Percentiles rank a stretch among this genome's conserved stretches.
phyloP scores from a whole-genome alignment of 2,329 filamentous ascomycete species.

The Setomelanomma holmii region DNA sequence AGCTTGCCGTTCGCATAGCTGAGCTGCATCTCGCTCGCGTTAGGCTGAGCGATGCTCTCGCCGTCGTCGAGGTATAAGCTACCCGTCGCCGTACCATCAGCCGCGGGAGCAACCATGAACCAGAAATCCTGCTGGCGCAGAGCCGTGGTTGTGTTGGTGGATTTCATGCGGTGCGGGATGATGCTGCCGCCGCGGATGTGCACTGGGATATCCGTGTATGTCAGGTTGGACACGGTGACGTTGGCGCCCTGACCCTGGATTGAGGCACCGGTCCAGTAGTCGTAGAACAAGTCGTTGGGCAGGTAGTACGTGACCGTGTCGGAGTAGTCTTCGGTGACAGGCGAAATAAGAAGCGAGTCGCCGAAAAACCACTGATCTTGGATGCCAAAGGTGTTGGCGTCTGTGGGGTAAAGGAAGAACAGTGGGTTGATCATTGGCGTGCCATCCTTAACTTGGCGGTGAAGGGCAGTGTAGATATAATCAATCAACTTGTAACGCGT shows the following conservation, averaged over 20 bases:
- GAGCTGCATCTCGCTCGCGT: slow-evolving; percentile 67
- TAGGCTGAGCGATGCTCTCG: slow-evolving; percentile 66
- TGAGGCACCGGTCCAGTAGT: slow-evolving; percentile 62
- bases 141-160: slow-evolving; percentile 68
- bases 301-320: slow-evolving; percentile 64
- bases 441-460: slow-evolving; percentile 66
- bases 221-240: slow-evolving; percentile 55
- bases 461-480: slow-evolving; percentile 78
- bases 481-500: slow-evolving; percentile 80
- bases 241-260: slow-evolving; percentile 56
- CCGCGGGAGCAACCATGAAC: slow-evolving; percentile 71
- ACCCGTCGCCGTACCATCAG: slow-evolving; percentile 69
- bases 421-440: slow-evolving; percentile 72
- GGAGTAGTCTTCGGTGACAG: slow-evolving; percentile 60
- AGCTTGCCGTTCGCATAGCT: slow-evolving; percentile 63
- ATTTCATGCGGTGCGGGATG: slow-evolving; percentile 64
- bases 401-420: slow-evolving; percentile 73
- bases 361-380: slow-evolving; percentile 68
- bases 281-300: slow-evolving; percentile 66
- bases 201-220: slow-evolving; percentile 66
- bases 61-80: slow-evolving; percentile 81
- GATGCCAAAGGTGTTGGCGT: slow-evolving; percentile 60
- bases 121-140: slow-evolving; percentile 72
- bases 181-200: slow-evolving; percentile 71
- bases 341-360: slow-evolving; percentile 62